A percentile compares a stretch with the other conserved stretches of the same genome.
Conservation (phyloP, 208 protist species). For the Trypanosoma scelopori region DNA sequence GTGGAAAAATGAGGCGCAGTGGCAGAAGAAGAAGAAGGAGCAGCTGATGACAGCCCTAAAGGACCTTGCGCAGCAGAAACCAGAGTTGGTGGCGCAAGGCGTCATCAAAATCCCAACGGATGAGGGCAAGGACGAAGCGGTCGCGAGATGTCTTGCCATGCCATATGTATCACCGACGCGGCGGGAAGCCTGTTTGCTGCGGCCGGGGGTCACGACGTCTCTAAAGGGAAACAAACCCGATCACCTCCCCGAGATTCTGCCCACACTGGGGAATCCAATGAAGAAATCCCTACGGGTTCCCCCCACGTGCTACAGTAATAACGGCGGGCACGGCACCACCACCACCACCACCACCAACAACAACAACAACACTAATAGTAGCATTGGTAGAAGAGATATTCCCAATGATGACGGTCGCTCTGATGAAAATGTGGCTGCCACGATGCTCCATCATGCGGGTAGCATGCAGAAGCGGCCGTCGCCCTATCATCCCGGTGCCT, state of each 20-base stretch:
- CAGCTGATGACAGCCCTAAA: conserved; percentile 1
- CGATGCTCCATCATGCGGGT: too few relatives aligned
- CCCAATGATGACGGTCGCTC: background rate
- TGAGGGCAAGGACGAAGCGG: conserved; percentile 6
- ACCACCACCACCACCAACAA: background rate
- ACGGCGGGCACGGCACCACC: too few relatives aligned
- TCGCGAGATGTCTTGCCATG: background rate
- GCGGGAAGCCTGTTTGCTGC: too few relatives aligned
- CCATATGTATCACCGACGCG: background rate
- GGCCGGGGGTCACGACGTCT: too few relatives aligned
- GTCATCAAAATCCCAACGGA: background rate
- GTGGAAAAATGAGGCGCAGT: conserved; percentile 24
- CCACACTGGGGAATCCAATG: too few relatives aligned
- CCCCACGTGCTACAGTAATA: too few relatives aligned
- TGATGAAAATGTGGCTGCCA: background rate
- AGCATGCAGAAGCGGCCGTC: too few relatives aligned
- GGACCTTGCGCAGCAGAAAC: conserved; percentile 9
- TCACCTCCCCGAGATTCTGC: background rate
- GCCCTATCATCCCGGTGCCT: too few relatives aligned
- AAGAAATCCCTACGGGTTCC: too few relatives aligned
- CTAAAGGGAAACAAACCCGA: too few relatives aligned
- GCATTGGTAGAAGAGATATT: background rate
- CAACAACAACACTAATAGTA: background rate
- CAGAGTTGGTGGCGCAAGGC: conserved; percentile 10
- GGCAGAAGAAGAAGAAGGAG: conserved; percentile 17